Evolutionary conservation across 2,329 filamentous ascomycete species (phyloP), one percentile per base, ranked within the genome.

Genomic region (Tolypocladium capitatum): DNA sequence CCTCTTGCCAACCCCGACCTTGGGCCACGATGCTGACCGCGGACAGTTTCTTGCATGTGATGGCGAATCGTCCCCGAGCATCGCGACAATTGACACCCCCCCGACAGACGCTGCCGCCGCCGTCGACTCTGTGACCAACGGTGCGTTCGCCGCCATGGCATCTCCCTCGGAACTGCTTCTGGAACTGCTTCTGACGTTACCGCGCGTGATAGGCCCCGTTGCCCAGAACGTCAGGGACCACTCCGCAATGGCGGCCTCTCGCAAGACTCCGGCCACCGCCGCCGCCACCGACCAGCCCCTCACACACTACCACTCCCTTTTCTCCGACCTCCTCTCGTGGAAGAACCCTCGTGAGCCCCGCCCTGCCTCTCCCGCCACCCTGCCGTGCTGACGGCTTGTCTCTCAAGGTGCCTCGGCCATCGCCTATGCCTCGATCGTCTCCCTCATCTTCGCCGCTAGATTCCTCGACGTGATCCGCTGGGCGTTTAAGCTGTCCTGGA

Each of bases 281-380:
- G 71, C 78, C 57, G 76, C 75, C 52, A 80, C 76, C 43, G 78
- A 76, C 57, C 78, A 83, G 63, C 74, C 75, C 45, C 65, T 83
- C 59, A 83, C 79, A 50, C 78, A 83, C 65, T 85, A 84, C 63
- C 80, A 84, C 68, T 84, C 80, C 16, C 78, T 84, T 67, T 84
- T 85, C 66, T 76, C 74, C 45, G 78, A 82, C 63, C 72, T 85
- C 49, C 69, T 85, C 52, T 83, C 80, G 55, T 84, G 81, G 79
- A 73, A 81, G 60, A 80, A 82, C 62, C 79, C 79, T 60, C 75
- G 79, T 80, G 71, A 60, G 75, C 51, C 38, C 27, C 42, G 45
- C 21, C 46, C 43, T 38, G 31, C 14, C 6, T 30, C 45, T 35
- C 47, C 34, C 31, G 34, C 32, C 11, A 4, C 24, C 14, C 14